Evolutionary conservation across 495 filamentous ascomycete species (phyloP), one percentile per base, ranked within the genome.

Genomic region (Penicillium lividum): DNA sequence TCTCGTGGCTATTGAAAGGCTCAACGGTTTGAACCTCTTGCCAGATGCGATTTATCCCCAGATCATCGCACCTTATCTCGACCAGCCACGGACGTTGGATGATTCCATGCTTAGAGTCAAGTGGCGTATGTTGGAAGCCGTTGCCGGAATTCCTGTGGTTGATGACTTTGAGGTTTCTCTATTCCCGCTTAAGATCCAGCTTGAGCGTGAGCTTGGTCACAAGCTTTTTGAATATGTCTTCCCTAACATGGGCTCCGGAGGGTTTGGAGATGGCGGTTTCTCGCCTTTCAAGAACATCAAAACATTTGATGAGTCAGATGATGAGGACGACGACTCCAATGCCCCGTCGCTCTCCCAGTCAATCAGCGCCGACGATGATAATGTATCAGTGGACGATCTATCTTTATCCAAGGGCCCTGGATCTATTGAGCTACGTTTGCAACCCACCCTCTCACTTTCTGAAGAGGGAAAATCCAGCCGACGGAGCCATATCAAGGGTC

Each of bases 221-320:
- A 93, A 86, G 69, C 81, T 99, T 18, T 97, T 98, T 65, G 93
- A 98, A 72, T 99, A 99, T 74, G 90, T 98, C 59, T 99, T 99
- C 75, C 94, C 94, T 0, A 90, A 89, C 33, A 82, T 84, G 46
- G 86, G 83, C 27, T 77, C 85, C 25, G 79, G 79, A 53, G 75
- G 76, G 4, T 76, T 77, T 59, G 84, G 84, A 56, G 85, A 86
- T 65, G 83, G 85, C 46, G 84, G 86, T 16, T 86, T 87, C 68
- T 92, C 89, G 29, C 90, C 93, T 5, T 90, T 93, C 70, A 94
- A 90, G 69, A 84, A 93, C 47, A 87, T 88, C 65, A 76, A 86
- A 54, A 80, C 87, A 0, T 52, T 76, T 9, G 79, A 80, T 49
- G 77, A 70, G 3, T 83, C 81, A 0, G 86, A 88, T 29, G 84